Conservation (phyloP, 306 rosid genomes). For the Rosa lucieae region DNA sequence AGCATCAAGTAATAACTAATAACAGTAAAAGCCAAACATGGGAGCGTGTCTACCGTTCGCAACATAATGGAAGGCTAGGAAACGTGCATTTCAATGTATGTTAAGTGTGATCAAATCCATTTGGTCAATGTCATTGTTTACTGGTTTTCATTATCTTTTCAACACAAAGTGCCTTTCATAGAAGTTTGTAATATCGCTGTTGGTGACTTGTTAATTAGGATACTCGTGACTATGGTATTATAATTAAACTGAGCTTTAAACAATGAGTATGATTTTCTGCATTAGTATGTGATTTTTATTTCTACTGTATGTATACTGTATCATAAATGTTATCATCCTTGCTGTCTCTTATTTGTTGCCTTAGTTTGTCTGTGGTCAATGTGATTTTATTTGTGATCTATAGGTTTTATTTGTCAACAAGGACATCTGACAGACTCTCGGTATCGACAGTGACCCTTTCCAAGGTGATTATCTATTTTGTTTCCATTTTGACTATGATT, state of each 20-base stretch:
- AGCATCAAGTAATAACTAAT: background rate
- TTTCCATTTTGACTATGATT: conserved; percentile 3
- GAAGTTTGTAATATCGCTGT: background rate
- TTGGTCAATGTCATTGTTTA: background rate
- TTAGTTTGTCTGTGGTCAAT: background rate
- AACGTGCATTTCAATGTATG: background rate
- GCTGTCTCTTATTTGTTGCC: background rate
- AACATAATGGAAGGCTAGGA: background rate
- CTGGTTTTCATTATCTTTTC: background rate
- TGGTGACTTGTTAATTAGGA: conserved; percentile 4
- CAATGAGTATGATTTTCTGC: background rate
- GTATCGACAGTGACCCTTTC: conserved; percentile 65
- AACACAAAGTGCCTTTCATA: background rate
- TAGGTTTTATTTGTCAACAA: conserved; percentile 82
- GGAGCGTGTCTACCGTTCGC: background rate
- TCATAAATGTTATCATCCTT: background rate
- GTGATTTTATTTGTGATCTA: conserved; percentile 22
- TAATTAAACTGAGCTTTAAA: background rate
- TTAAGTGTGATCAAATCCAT: background rate
- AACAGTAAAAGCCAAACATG: background rate
- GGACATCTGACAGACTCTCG: conserved; percentile 73
- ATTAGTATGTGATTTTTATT: background rate
- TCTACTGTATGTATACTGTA: background rate
- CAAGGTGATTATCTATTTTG: conserved; percentile 47
- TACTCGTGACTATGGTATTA: background rate